Evolutionary conservation across 306 rosid species (phyloP).

Genomic region (Dalbergia cultrata): DNA sequence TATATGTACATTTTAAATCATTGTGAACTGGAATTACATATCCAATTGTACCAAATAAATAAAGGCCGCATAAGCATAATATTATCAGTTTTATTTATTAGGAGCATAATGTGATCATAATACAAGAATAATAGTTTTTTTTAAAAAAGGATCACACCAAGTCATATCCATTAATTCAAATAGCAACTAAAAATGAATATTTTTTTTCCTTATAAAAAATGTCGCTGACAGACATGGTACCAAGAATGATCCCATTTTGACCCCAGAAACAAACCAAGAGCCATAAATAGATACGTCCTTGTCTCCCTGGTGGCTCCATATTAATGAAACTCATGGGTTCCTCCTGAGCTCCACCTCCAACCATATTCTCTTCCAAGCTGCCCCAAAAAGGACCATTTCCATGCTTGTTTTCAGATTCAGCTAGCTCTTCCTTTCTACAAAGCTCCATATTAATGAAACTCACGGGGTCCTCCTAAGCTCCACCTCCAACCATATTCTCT

Average conservation of each 20-base stretch:
- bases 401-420: conserved; percentile 73
- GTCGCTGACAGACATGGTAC: conserved; percentile 38
- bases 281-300: conserved; percentile 43
- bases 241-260: conserved; percentile 46
- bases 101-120: not conserved
- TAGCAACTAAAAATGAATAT: conserved; percentile 46
- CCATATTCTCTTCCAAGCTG: conserved; percentile 43
- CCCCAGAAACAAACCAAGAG: conserved; percentile 29
- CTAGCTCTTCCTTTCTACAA: conserved; percentile 47
- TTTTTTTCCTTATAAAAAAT: not conserved
- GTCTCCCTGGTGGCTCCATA: conserved; percentile 55
- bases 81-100: too few relatives aligned
- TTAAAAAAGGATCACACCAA: not conserved
- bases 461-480: conserved; percentile 77
- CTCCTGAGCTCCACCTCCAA: conserved; percentile 58
- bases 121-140: not conserved
- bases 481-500: conserved; percentile 49
- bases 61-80: not conserved
- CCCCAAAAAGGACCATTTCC: conserved; percentile 68
- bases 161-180: conserved; percentile 38
- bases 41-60: conserved; percentile 37
- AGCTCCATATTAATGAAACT: conserved; percentile 69
- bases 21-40: not conserved
- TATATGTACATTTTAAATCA: conserved; percentile 21
- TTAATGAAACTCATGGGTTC: conserved; percentile 82